Percentiles rank a stretch among this genome's conserved stretches.
These are phyloP conservation scores for Kluyveromyces starmeri DNA, from an alignment of 805 yeast species.

Conservation along the genomic window DNA sequence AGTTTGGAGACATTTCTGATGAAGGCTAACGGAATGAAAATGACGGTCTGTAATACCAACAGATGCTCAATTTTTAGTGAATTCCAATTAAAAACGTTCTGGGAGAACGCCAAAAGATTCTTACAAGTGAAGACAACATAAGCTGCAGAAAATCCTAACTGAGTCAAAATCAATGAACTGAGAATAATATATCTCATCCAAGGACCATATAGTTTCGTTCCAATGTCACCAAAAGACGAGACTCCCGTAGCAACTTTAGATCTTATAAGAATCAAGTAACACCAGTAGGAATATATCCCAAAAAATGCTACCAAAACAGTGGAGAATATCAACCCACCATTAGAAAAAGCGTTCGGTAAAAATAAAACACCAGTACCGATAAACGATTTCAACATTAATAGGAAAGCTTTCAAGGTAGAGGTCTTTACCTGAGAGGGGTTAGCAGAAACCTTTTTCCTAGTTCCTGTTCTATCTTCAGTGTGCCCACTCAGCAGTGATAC, in stretches of 20 bases:
- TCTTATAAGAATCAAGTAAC: slow-evolving; percentile 56
- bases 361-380: slow-evolving; percentile 72
- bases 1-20: slow-evolving; percentile 69
- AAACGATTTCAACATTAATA: slow-evolving; percentile 62
- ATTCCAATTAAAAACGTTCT: slow-evolving; percentile 36
- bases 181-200: slow-evolving; percentile 59
- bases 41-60: slow-evolving; percentile 45
- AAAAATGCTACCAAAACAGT: slow-evolving; percentile 43
- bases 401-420: slow-evolving; percentile 62
- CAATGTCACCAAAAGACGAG: slow-evolving; percentile 75
- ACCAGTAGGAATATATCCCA: slow-evolving; percentile 69
- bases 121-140: slow-evolving; percentile 73
- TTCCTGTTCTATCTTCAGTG: slow-evolving; percentile 4
- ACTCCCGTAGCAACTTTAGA: slow-evolving; percentile 54
- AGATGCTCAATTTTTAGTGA: slow-evolving; percentile 34
- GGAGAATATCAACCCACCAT: slow-evolving; percentile 65
- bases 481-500: slow-evolving; percentile 17
- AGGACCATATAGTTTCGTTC: slow-evolving; percentile 50
- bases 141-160: slow-evolving; percentile 74
- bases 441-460: slow-evolving; percentile 14
- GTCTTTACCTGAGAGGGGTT: slow-evolving; percentile 50
- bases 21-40: slow-evolving; percentile 61
- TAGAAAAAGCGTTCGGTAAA: slow-evolving; percentile 58
- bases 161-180: slow-evolving; percentile 57
- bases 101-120: slow-evolving; percentile 54